These are phyloP conservation scores for Cryptococcus sp. DNA, from an alignment of 1,284 basidiomycete species.

Conservation along the genomic window DNA sequence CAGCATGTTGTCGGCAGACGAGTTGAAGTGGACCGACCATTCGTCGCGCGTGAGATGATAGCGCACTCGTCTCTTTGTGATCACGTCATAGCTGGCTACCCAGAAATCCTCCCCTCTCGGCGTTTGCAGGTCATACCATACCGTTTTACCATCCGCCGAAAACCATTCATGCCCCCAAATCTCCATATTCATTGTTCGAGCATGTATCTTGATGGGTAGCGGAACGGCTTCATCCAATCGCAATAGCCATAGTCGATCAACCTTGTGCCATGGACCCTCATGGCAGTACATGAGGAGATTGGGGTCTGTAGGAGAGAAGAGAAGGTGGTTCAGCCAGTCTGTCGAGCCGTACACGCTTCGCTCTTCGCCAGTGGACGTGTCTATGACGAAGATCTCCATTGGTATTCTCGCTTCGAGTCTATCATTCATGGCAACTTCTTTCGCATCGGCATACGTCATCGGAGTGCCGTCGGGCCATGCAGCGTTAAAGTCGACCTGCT, in stretches of 20 bases:
- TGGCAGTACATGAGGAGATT: conserved; percentile 27
- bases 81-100: conserved; percentile 24
- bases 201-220: conserved; percentile 17
- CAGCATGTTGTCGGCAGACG: conserved; percentile 9
- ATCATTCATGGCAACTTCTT: conserved; percentile 21
- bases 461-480: conserved; percentile 24
- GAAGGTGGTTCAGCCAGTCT: conserved; percentile 31
- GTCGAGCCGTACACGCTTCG: conserved; percentile 19
- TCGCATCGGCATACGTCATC: conserved; percentile 30
- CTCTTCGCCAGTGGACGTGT: conserved; percentile 14
- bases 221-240: conserved; percentile 2
- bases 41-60: conserved; percentile 24
- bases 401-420: conserved; percentile 21
- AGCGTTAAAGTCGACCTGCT: conserved; percentile 24
- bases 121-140: conserved; percentile 32
- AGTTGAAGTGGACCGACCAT: conserved; percentile 32
- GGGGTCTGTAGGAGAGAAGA: conserved; percentile 30
- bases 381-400: conserved; percentile 24
- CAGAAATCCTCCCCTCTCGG: conserved; percentile 26
- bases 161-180: conserved; percentile 34
- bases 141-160: conserved; percentile 19
- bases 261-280: conserved; percentile 29
- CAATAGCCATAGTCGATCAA: conserved; percentile 28
- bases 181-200: conserved; percentile 31
- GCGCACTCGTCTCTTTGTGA: conserved; percentile 16